Evolutionary conservation across 2,329 filamentous ascomycete species (phyloP).

Genomic region (Aureobasidium subglaciale): DNA sequence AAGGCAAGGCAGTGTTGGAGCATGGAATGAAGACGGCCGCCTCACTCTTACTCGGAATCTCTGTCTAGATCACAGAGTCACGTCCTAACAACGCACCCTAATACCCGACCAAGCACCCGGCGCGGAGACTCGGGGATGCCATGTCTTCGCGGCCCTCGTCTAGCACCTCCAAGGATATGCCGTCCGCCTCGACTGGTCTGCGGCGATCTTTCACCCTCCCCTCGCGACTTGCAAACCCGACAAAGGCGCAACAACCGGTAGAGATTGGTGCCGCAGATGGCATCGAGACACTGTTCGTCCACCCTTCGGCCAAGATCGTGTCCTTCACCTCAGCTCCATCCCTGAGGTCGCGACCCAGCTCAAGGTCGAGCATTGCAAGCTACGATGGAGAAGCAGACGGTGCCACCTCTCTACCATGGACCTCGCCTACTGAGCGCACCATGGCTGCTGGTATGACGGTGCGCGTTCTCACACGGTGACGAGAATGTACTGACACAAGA

Average conservation of each 20-base stretch:
- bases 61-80: neutral
- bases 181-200: conserved; percentile 21
- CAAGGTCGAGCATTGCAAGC: conserved; percentile 23
- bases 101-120: neutral
- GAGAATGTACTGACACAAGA: neutral
- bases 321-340: conserved; percentile 46
- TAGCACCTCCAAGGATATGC: conserved; percentile 23
- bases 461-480: no score
- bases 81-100: neutral
- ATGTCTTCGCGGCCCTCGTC: conserved; percentile 13
- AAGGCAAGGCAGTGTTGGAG: neutral
- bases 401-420: conserved; percentile 59
- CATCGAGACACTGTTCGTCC: conserved; percentile 67
- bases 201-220: conserved; percentile 45
- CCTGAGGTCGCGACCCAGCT: conserved; percentile 26
- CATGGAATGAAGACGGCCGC: neutral
- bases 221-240: conserved; percentile 30
- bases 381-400: conserved; percentile 33
- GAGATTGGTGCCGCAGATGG: conserved; percentile 33
- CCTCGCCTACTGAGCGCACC: conserved; percentile 68
- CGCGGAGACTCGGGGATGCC: conserved; percentile 3
- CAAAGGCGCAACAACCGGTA: conserved; percentile 24
- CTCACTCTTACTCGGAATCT: neutral
- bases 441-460: conserved; percentile 61
- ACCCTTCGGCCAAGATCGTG: conserved; percentile 65